These are phyloP conservation scores for Phytophthora foliorum DNA, from an alignment of 352 stramenopile species.

Conservation along the genomic window DNA sequence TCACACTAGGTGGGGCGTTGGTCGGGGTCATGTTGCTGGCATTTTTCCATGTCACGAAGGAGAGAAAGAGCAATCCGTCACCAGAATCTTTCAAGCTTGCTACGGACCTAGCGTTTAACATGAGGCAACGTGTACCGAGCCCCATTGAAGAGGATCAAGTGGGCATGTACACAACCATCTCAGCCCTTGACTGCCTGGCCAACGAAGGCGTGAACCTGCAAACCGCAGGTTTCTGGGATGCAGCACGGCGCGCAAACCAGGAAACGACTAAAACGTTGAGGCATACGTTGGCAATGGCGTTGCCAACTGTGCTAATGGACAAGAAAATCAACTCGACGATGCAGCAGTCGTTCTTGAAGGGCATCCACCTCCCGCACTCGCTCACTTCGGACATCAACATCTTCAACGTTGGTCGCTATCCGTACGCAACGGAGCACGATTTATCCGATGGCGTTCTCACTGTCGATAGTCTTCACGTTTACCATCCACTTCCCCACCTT, in stretches of 20 bases:
- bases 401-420: slow-evolving; percentile 46
- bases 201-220: slow-evolving; percentile 31
- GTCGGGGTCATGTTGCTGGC: slow-evolving; percentile 24
- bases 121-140: slow-evolving; percentile 40
- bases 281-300: slow-evolving; percentile 15
- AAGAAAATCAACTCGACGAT: slow-evolving; percentile 26
- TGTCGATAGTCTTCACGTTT: slow-evolving; percentile 56
- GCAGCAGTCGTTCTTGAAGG: slow-evolving; percentile 25
- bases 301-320: slow-evolving; percentile 24
- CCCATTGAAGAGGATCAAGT: slow-evolving; percentile 29
- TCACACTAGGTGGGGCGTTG: slow-evolving; percentile 42
- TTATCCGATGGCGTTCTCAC: slow-evolving; percentile 34
- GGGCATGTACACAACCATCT: slow-evolving; percentile 38
- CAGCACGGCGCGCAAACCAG: slow-evolving; percentile 42
- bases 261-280: slow-evolving; percentile 21
- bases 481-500: slow-evolving; percentile 30
- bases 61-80: slow-evolving; percentile 7
- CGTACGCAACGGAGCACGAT: slow-evolving; percentile 18
- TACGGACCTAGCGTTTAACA: slow-evolving; percentile 40
- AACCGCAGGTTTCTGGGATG: slow-evolving; percentile 45
- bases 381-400: slow-evolving; percentile 41
- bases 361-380: slow-evolving; percentile 20
- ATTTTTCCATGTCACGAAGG: slow-evolving; percentile 21
- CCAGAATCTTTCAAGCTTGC: slow-evolving; percentile 39
- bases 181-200: slow-evolving; percentile 12